Percentiles rank a stretch among this genome's conserved stretches.
These are phyloP conservation scores for Tricholoma sp. DNA, from an alignment of 768 basidiomycete genomes.

Conservation along the genomic window DNA sequence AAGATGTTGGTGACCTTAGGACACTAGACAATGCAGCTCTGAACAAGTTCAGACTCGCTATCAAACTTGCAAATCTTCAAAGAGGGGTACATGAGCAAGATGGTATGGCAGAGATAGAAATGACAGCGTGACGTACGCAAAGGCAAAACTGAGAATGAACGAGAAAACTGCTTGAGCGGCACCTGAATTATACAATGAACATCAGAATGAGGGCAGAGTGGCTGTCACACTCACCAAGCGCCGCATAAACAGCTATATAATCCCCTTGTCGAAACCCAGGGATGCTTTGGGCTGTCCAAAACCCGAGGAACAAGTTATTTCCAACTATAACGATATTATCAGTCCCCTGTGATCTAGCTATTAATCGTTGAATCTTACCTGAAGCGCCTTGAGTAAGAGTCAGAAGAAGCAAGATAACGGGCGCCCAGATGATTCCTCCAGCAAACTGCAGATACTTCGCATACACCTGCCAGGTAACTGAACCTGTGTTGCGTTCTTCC, in stretches of 20 bases:
- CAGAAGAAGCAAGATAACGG: slow-evolving; percentile 40
- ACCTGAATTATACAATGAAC: slow-evolving; percentile 23
- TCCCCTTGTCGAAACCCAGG: slow-evolving; percentile 50
- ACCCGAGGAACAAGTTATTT: slow-evolving; percentile 66
- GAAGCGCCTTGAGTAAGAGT: slow-evolving; percentile 43
- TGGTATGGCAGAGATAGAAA: too few species aligned
- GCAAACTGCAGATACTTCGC: slow-evolving; percentile 40
- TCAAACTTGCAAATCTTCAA: slow-evolving; percentile 30
- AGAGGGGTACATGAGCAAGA: neutral
- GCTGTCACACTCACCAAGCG: slow-evolving; percentile 28
- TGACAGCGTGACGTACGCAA: slow-evolving; percentile 36
- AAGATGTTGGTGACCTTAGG: slow-evolving; percentile 55
- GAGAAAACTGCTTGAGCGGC: slow-evolving; percentile 45
- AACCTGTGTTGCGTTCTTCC: slow-evolving; percentile 54
- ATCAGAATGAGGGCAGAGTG: neutral
- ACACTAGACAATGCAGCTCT: slow-evolving; percentile 50
- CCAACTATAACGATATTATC: slow-evolving; percentile 34
- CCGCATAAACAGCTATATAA: slow-evolving; percentile 63
- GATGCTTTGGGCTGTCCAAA: slow-evolving; percentile 61
- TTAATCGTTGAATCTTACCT: slow-evolving; percentile 27
- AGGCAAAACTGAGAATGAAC: slow-evolving; percentile 43
- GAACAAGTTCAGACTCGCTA: slow-evolving; percentile 47
- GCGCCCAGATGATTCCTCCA: slow-evolving; percentile 45
- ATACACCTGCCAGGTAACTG: slow-evolving; percentile 47
- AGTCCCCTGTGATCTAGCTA: neutral